Evolutionary conservation across 2,329 filamentous ascomycete species (phyloP).

Genomic region (Bipolaris zeicola): DNA sequence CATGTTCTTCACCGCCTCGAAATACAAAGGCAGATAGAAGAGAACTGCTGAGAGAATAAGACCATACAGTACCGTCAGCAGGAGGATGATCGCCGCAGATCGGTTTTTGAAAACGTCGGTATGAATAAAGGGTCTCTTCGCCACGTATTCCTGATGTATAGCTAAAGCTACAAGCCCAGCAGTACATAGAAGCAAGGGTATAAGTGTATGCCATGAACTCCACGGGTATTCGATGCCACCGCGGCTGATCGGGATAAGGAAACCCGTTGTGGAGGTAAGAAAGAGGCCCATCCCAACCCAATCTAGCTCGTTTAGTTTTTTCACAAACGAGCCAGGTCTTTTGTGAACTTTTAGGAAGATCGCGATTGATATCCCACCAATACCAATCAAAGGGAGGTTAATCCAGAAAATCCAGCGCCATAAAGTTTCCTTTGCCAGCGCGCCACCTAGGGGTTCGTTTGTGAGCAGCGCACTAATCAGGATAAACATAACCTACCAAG

Average conservation of each 20-base stretch:
- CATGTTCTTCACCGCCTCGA: background rate
- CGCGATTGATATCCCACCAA: constrained; percentile 31
- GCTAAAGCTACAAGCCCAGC: background rate
- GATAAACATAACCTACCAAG: constrained; percentile 31
- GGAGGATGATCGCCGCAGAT: background rate
- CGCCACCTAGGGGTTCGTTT: too few species aligned
- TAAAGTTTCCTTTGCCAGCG: constrained; percentile 56
- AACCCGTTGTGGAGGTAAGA: constrained; percentile 43
- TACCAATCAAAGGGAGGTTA: constrained; percentile 61
- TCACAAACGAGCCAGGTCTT: constrained; percentile 19
- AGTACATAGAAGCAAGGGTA: constrained; percentile 47
- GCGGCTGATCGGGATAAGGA: constrained; percentile 53
- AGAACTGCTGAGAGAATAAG: background rate
- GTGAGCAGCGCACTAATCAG: too few species aligned
- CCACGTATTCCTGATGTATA: background rate
- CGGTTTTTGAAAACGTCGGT: background rate
- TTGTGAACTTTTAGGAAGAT: constrained; percentile 31
- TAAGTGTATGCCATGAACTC: constrained; percentile 48
- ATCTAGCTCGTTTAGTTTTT: constrained; percentile 45
- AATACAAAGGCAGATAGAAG: background rate
- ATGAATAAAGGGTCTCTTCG: background rate
- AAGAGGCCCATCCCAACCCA: constrained; percentile 53
- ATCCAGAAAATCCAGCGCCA: constrained; percentile 71
- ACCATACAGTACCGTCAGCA: background rate
- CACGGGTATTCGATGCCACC: constrained; percentile 50